These are phyloP conservation scores for Backusella parvicylindrica DNA, from an alignment of 192 early-diverging fungal species.

Conservation along the genomic window DNA sequence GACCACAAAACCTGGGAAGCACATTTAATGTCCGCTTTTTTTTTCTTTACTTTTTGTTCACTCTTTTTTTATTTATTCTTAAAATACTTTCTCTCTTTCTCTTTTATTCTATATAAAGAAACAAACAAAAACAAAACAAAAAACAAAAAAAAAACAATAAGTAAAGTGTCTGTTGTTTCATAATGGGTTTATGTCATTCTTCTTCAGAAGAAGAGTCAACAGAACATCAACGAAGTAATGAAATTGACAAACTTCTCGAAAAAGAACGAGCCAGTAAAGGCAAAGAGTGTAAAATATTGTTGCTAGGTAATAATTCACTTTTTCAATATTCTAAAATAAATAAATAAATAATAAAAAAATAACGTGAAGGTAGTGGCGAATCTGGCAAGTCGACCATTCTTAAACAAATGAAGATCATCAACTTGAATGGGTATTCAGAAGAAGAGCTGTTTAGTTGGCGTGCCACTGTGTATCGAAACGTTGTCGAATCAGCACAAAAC, in stretches of 20 bases:
- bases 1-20: not conserved
- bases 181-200: conserved; percentile 64
- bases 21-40: not conserved
- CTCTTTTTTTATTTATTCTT: not conserved
- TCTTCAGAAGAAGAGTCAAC: conserved; percentile 51
- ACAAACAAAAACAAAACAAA: not conserved
- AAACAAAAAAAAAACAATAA: not conserved
- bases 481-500: conserved; percentile 80
- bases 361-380: conserved; percentile 75
- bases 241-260: conserved; percentile 61
- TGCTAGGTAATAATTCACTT: conserved; percentile 51
- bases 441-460: conserved; percentile 74
- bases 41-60: not conserved
- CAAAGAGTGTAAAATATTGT: conserved; percentile 72
- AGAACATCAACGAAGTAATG: conserved; percentile 44
- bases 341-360: not conserved
- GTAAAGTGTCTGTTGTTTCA: not conserved
- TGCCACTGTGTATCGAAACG: conserved; percentile 80
- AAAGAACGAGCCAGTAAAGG: conserved; percentile 56
- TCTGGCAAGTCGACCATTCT: conserved; percentile 95
- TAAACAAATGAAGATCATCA: conserved; percentile 96
- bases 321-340: not conserved
- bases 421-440: conserved; percentile 83
- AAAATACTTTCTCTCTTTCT: not conserved
- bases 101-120: no score